These are phyloP conservation scores for Tolypocladium guangdongense DNA, from an alignment of 2,329 filamentous ascomycete species.

Conservation along the genomic window DNA sequence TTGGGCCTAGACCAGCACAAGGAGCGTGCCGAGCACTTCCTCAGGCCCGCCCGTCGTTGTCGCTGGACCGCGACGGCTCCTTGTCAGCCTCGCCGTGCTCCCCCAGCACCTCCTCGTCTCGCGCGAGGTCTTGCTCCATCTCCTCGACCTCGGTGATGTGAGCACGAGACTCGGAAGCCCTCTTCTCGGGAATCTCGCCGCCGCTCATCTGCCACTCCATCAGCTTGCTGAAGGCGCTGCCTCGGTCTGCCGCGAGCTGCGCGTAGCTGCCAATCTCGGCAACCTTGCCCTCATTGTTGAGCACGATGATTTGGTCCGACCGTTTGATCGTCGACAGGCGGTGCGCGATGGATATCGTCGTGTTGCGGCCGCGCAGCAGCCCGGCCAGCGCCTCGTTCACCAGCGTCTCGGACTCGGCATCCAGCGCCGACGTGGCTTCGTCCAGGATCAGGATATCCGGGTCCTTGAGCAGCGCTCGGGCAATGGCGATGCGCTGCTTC, in stretches of 20 bases:
- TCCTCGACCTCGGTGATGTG: conserved; percentile 41
- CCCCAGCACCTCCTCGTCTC: conserved; percentile 20
- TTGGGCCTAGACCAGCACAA: neutral
- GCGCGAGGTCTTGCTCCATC: conserved; percentile 32
- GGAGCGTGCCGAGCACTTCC: neutral
- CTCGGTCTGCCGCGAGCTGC: conserved; percentile 58
- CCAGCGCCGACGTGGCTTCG: conserved; percentile 89
- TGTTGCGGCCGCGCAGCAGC: conserved; percentile 77
- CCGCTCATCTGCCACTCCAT: conserved; percentile 99
- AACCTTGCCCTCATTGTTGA: conserved; percentile 75
- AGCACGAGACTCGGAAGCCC: conserved; percentile 18
- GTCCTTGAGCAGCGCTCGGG: conserved; percentile 84
- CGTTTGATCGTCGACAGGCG: conserved; percentile 93
- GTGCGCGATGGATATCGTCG: conserved; percentile 95
- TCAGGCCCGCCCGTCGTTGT: conserved; percentile 2
- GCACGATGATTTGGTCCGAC: conserved; percentile 87
- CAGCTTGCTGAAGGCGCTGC: conserved; percentile 82
- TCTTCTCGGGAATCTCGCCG: conserved; percentile 47
- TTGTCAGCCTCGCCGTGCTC: conserved; percentile 12
- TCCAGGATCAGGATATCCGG: conserved; percentile 96
- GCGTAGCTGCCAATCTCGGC: conserved; percentile 82
- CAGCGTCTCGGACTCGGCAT: conserved; percentile 92
- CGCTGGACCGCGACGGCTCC: neutral
- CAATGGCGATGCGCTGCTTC: conserved; percentile 96
- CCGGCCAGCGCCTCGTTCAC: conserved; percentile 82